Conservation (phyloP, 176 grass and related monocot species). For the Eragrostis nindensis region DNA sequence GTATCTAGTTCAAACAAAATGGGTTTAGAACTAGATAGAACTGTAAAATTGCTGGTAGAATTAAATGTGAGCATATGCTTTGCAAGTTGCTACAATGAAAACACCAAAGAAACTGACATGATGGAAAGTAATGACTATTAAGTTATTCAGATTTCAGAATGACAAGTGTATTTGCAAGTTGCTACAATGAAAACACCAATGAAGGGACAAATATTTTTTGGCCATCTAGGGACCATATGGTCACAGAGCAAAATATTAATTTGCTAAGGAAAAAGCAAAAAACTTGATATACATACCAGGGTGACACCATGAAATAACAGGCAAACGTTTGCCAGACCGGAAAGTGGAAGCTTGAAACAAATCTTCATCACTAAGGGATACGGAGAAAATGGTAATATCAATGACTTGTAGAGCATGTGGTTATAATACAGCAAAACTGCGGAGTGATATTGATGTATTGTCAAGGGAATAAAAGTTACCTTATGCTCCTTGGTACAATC, state of each 20-base stretch:
- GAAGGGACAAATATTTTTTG: slow-evolving; percentile 7
- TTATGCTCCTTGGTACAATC: slow-evolving; percentile 86
- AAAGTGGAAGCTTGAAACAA: slow-evolving; percentile 87
- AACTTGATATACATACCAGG: slow-evolving; percentile 47
- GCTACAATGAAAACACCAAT: too few species aligned
- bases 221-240: neutral
- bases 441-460: slow-evolving; percentile 12
- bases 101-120: neutral
- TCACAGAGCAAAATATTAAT: neutral
- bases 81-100: slow-evolving; percentile 15
- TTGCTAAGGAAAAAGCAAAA: neutral
- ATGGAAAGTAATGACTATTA: slow-evolving; percentile 3
- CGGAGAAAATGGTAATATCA: slow-evolving; percentile 25
- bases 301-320: slow-evolving; percentile 96
- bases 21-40: neutral
- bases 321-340: slow-evolving; percentile 78
- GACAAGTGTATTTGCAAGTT: too few species aligned
- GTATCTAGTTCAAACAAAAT: neutral
- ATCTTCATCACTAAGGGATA: slow-evolving; percentile 83
- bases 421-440: slow-evolving; percentile 37
- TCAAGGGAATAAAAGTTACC: slow-evolving; percentile 56
- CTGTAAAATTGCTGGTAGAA: slow-evolving; percentile 10
- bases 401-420: slow-evolving; percentile 22
- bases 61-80: neutral
- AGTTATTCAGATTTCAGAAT: slow-evolving; percentile 12